These are phyloP conservation scores for Trametes cubensis DNA, from an alignment of 768 basidiomycete species.

Conservation along the genomic window DNA sequence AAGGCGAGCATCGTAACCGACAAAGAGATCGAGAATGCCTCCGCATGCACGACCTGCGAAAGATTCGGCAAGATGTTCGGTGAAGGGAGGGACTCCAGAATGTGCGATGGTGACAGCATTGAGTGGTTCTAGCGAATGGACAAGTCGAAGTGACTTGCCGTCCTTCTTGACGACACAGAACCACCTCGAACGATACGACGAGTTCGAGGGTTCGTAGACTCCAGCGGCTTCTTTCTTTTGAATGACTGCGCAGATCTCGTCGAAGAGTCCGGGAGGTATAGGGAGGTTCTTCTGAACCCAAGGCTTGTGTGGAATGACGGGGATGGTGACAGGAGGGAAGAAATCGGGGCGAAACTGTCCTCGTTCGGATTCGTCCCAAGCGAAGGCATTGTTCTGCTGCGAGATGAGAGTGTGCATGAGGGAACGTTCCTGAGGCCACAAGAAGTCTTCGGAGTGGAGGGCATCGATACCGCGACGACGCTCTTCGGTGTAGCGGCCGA, in stretches of 20 bases:
- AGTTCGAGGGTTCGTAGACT: conserved; percentile 44
- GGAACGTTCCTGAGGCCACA: conserved; percentile 37
- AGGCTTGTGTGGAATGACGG: conserved; percentile 34
- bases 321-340: conserved; percentile 37
- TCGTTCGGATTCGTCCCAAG: conserved; percentile 42
- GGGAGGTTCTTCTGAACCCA: conserved; percentile 35
- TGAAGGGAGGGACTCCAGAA: conserved; percentile 21
- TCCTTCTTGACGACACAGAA: conserved; percentile 42
- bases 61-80: conserved; percentile 23
- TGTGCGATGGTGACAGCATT: conserved; percentile 26
- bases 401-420: conserved; percentile 39
- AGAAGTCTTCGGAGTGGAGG: conserved; percentile 29
- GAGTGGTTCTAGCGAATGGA: conserved; percentile 33
- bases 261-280: conserved; percentile 28
- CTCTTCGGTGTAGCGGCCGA: conserved; percentile 24
- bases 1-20: conserved; percentile 18
- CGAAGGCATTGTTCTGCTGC: conserved; percentile 33
- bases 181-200: conserved; percentile 43
- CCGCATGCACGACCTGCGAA: conserved; percentile 24
- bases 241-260: conserved; percentile 38
- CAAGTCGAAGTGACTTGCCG: conserved; percentile 24
- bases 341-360: conserved; percentile 37
- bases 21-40: conserved; percentile 38
- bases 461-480: conserved; percentile 14
- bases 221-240: conserved; percentile 41